A percentile compares a stretch with the other conserved stretches of the same genome.
Conservation (phyloP, 2,329 filamentous ascomycete species). For the Penicillium sp. region DNA sequence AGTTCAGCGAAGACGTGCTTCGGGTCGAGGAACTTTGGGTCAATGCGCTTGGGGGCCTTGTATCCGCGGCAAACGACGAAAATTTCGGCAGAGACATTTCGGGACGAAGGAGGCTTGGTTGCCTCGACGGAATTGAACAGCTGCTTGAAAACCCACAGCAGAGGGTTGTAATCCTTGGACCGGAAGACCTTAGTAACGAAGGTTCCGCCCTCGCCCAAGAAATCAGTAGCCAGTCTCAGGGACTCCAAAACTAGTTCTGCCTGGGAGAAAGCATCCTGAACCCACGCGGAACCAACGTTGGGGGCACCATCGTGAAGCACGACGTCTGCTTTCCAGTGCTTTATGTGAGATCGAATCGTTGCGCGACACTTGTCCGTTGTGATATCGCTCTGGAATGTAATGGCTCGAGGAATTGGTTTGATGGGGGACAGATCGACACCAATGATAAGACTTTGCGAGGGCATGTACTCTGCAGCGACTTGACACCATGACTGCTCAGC, state of each 20-base stretch:
- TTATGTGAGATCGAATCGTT: slow-evolving; percentile 83
- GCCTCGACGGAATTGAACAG: slow-evolving; percentile 93
- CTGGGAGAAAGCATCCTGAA: slow-evolving; percentile 97
- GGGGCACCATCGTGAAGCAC: slow-evolving; percentile 96
- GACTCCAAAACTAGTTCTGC: slow-evolving; percentile 88
- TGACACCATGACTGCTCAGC: slow-evolving; percentile 78
- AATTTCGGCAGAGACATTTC: slow-evolving; percentile 96
- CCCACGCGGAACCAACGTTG: slow-evolving; percentile 97
- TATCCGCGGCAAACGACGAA: slow-evolving; percentile 96
- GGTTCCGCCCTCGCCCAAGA: slow-evolving; percentile 80
- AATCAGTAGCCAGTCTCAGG: slow-evolving; percentile 91
- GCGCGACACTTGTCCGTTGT: slow-evolving; percentile 94
- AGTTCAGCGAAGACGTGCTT: slow-evolving; percentile 89
- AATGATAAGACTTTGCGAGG: slow-evolving; percentile 80
- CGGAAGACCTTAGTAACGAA: slow-evolving; percentile 98
- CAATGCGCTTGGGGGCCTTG: slow-evolving; percentile 90
- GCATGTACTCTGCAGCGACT: slow-evolving; percentile 94
- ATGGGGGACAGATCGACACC: slow-evolving; percentile 94
- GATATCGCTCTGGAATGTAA: slow-evolving; percentile 96
- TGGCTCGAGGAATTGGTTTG: slow-evolving; percentile 89
- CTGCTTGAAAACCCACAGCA: slow-evolving; percentile 97
- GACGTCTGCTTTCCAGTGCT: slow-evolving; percentile 93
- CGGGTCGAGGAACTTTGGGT: slow-evolving; percentile 88
- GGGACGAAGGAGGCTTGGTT: slow-evolving; percentile 91
- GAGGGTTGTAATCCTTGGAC: slow-evolving; percentile 92